A percentile compares a stretch with the other conserved stretches of the same genome.
Evolutionary conservation across 106 monocot species (phyloP).

Genomic region (Dendrobium nobile): DNA sequence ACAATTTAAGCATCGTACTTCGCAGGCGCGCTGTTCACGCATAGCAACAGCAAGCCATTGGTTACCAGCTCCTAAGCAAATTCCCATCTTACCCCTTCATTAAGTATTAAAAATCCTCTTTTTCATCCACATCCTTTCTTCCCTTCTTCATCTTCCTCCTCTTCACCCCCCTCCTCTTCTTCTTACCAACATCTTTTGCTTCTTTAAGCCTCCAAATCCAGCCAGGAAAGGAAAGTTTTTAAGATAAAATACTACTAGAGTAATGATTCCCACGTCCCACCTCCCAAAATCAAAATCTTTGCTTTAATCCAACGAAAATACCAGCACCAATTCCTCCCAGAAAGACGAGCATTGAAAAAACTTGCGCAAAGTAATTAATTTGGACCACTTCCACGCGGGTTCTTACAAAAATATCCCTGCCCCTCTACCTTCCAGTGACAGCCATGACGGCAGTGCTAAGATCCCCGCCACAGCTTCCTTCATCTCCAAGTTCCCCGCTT

Average conservation of each 20-base stretch:
- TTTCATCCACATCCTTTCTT: background rate
- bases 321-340: background rate
- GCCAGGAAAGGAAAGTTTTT: background rate
- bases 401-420: slow-evolving; percentile 23
- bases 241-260: background rate
- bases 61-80: background rate
- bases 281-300: slow-evolving; percentile 19
- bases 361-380: background rate
- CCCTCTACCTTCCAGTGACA: background rate
- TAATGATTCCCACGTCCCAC: slow-evolving; percentile 41
- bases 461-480: slow-evolving; percentile 32
- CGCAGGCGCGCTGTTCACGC: background rate
- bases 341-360: background rate
- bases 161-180: background rate
- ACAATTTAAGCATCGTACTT: background rate
- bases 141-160: background rate
- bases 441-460: slow-evolving; percentile 48
- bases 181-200: background rate
- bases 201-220: background rate
- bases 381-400: slow-evolving; percentile 11
- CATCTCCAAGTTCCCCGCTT: slow-evolving; percentile 35
- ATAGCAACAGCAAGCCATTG: background rate
- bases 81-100: slow-evolving; percentile 5
- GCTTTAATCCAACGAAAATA: slow-evolving; percentile 52
- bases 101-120: slow-evolving; percentile 1